These are phyloP conservation scores for Scutellaria galericulata DNA, from an alignment of 257 asterid species.

Conservation along the genomic window DNA sequence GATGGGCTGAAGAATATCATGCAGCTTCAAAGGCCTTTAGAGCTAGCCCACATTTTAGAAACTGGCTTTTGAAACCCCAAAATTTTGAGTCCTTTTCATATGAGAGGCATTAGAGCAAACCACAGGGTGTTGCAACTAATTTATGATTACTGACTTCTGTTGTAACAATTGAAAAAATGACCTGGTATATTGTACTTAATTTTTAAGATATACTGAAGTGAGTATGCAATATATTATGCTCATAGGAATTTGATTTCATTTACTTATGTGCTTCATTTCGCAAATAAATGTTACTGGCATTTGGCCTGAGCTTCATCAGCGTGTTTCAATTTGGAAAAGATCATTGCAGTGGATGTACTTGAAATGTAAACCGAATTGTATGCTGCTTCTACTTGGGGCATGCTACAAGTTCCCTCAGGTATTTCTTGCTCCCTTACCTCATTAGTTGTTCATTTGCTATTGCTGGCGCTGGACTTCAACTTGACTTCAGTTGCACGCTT, in stretches of 20 bases:
- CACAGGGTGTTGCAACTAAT: slow-evolving; percentile 14
- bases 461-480: background rate
- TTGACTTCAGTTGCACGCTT: background rate
- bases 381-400: background rate
- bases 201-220: background rate
- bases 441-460: background rate
- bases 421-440: background rate
- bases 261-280: background rate
- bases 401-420: background rate
- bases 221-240: background rate
- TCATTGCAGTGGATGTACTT: background rate
- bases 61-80: slow-evolving; percentile 78
- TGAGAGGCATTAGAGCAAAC: slow-evolving; percentile 35
- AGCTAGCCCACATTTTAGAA: slow-evolving; percentile 63
- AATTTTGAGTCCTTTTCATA: slow-evolving; percentile 60
- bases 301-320: background rate
- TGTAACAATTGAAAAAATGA: background rate
- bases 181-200: background rate
- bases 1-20: slow-evolving; percentile 54
- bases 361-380: background rate
- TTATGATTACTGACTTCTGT: slow-evolving; percentile 21
- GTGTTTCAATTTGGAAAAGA: too few species aligned
- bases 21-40: slow-evolving; percentile 70
- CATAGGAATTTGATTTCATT: background rate
- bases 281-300: background rate